These are phyloP conservation scores for Striga hermonthica DNA, from an alignment of 305 asterid genomes.

Conservation along the genomic window DNA sequence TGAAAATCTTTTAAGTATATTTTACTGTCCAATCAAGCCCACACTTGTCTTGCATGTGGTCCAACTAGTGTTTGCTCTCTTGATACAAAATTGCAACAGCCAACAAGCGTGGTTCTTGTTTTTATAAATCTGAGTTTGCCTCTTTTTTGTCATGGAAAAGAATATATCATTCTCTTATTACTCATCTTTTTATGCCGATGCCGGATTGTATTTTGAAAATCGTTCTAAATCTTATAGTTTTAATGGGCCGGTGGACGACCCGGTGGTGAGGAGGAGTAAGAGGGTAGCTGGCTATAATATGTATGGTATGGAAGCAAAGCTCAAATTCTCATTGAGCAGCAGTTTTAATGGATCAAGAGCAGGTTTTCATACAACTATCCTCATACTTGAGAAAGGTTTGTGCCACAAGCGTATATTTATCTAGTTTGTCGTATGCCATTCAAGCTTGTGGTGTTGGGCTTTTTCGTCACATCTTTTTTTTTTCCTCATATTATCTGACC, in stretches of 20 bases:
- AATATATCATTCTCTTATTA: constrained; percentile 66
- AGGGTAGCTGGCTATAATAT: constrained; percentile 77
- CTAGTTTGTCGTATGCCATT: not conserved
- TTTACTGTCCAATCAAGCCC: constrained; percentile 36
- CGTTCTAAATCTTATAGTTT: constrained; percentile 67
- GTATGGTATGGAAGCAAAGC: constrained; percentile 76
- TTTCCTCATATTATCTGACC: not conserved
- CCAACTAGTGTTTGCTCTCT: constrained; percentile 32
- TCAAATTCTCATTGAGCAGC: constrained; percentile 64
- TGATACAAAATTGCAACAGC: constrained; percentile 24
- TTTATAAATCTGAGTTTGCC: not conserved
- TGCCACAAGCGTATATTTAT: not conserved
- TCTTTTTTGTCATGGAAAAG: constrained; percentile 61
- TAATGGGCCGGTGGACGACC: constrained; percentile 69
- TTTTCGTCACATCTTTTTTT: not conserved
- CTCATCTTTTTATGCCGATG: constrained; percentile 69
- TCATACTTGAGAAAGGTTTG: constrained; percentile 31
- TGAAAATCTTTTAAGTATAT: constrained; percentile 33
- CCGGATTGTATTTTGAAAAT: constrained; percentile 60
- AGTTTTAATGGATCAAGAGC: constrained; percentile 90
- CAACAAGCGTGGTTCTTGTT: constrained; percentile 25
- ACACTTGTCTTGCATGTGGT: constrained; percentile 41
- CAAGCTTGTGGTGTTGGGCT: not conserved
- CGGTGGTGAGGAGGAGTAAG: constrained; percentile 65
- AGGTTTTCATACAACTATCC: constrained; percentile 52